Base-by-base conservation (phyloP, 139 green algal genomes). In the Micractinium conductrix region DNA sequence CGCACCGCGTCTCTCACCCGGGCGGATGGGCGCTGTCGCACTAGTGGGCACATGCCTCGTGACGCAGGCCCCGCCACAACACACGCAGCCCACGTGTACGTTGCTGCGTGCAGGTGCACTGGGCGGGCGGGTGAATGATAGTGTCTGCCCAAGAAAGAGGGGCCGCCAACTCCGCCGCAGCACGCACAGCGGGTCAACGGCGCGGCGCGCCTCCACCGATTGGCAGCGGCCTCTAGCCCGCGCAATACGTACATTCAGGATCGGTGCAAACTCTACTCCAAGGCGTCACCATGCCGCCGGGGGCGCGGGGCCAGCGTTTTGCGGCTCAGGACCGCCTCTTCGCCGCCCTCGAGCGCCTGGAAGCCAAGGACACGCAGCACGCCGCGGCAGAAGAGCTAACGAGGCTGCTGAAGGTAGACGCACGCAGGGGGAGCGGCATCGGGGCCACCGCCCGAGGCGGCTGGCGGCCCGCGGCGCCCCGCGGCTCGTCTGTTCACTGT, bases 321-420 rank as follows among this genome's bases (percentile, higher is more conserved):
- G 58, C 58, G 26, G 50, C 38, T 4, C 76, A 82, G 28, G 76
- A 82, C 76, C 55, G 38, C 26, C 2, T 82, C 58, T 82, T 73
- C 28, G 58, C 38, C 14, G 58, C 38, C 21, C 53, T 82, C 26
- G 76, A 82, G 38, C 76, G 76, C 24, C 58, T 82, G 76, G 76
- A 82, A 40, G 26, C 37, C 40, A 82, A 82, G 17, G 55, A 72
- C 26, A 82, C 76, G 58, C 76, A 82, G 76, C 14, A 38, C 0
- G 76, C 38, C 16, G 76, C 76, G 0, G 55, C 30, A 38, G 58
- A 72, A 16, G 58, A 71, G 58, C 40, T 82, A 26, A 30, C 58
- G 76, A 55, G 14, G 19, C 76, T 72, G 22, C 72, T 82, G 58
- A 53, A 37, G 76, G 76, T 72, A 28, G 22, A 48, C 7, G 1